phyloP scores from a whole-genome alignment of 306 rosid species.

The Crataegus laevigata region DNA sequence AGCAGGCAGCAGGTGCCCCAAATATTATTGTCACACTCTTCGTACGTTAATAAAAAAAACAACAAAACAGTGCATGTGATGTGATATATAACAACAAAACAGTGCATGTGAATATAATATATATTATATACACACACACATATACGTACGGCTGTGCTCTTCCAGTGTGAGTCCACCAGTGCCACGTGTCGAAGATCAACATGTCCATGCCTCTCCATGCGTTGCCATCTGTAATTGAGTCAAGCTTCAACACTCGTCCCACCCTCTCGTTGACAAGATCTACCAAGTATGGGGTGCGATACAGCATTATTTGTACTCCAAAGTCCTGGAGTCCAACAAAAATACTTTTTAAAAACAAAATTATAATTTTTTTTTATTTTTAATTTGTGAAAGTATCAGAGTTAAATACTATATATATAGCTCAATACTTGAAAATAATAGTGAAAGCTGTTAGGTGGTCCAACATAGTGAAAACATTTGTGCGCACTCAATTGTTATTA shows the following conservation, averaged over 20 bases:
- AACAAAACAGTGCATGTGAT: neutral
- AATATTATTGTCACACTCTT: no score
- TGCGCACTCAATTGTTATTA: neutral
- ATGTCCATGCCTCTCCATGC: slow-evolving; percentile 83
- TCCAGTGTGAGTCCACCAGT: slow-evolving; percentile 97
- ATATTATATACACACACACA: no score
- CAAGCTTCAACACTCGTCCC: slow-evolving; percentile 74
- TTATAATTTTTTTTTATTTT: no score
- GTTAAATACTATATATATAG: no score
- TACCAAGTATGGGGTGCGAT: slow-evolving; percentile 64
- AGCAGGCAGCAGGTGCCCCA: no score
- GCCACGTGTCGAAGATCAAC: slow-evolving; percentile 86
- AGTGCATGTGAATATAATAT: no score
- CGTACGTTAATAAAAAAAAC: neutral
- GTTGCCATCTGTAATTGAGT: slow-evolving; percentile 59
- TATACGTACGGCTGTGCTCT: slow-evolving; percentile 57
- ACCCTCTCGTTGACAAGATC: slow-evolving; percentile 59
- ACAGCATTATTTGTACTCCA: slow-evolving; percentile 46
- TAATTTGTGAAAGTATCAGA: no score
- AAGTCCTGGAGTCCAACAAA: slow-evolving; percentile 37
- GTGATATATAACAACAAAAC: neutral
- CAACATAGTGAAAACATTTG: neutral
- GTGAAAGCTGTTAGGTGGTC: neutral
- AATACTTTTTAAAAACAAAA: neutral
- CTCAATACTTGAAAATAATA: no score